phyloP scores from a whole-genome alignment of 441 rosid species.

The Gossypium schwendimanii region DNA sequence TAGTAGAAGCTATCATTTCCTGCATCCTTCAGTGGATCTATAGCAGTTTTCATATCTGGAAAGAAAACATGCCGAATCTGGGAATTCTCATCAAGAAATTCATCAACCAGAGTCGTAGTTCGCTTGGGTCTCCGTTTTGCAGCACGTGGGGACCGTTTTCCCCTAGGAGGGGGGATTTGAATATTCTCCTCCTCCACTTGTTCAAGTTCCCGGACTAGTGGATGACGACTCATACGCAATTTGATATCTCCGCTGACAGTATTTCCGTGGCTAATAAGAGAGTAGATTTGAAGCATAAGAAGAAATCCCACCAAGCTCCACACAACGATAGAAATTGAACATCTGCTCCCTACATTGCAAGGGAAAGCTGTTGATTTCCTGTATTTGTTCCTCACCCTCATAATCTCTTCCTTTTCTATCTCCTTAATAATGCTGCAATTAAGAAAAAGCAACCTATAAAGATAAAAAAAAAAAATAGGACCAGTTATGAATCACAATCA shows the following conservation, averaged over 20 bases:
- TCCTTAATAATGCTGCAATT: constrained; percentile 49
- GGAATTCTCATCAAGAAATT: constrained; percentile 86
- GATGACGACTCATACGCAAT: constrained; percentile 32
- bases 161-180: constrained; percentile 69
- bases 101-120: constrained; percentile 61
- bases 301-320: constrained; percentile 77
- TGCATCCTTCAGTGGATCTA: constrained; percentile 54
- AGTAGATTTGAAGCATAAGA: constrained; percentile 49
- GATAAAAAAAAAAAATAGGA: constrained; percentile 10
- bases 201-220: constrained; percentile 49
- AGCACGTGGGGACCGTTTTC: constrained; percentile 73
- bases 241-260: constrained; percentile 30
- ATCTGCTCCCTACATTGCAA: constrained; percentile 77
- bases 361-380: constrained; percentile 57
- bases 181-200: constrained; percentile 70
- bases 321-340: constrained; percentile 40
- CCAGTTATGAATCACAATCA: constrained; percentile 17
- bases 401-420: constrained; percentile 41
- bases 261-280: constrained; percentile 35
- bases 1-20: constrained; percentile 52
- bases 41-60: constrained; percentile 50
- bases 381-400: constrained; percentile 73
- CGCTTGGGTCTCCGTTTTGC: constrained; percentile 64
- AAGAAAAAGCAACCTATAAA: constrained; percentile 48
- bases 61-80: constrained; percentile 64